Conservation (phyloP, 148 eudicot species). For the Salicornia ramosissima region DNA sequence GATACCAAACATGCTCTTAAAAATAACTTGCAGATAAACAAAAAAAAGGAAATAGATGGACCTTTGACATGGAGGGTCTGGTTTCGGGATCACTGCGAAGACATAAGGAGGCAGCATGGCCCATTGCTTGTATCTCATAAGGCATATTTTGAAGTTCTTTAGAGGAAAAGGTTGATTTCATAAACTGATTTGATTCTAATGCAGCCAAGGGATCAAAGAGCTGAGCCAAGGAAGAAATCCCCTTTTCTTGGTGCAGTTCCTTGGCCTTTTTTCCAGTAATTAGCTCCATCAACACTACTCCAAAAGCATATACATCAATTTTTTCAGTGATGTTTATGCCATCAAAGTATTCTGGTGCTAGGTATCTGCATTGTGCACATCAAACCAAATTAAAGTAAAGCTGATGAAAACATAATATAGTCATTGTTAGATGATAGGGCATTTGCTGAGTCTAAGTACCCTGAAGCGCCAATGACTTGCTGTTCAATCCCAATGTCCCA, state of each 20-base stretch:
- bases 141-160: slow-evolving; percentile 46
- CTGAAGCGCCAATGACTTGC: slow-evolving; percentile 55
- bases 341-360: slow-evolving; percentile 77
- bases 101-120: slow-evolving; percentile 74
- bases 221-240: slow-evolving; percentile 35
- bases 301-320: slow-evolving; percentile 80
- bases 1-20: background rate
- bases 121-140: slow-evolving; percentile 57
- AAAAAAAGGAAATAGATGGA: slow-evolving; percentile 14
- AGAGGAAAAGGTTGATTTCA: slow-evolving; percentile 36
- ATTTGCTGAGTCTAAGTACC: slow-evolving; percentile 36
- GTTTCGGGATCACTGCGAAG: slow-evolving; percentile 76
- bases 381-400: background rate
- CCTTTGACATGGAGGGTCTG: slow-evolving; percentile 94
- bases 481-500: slow-evolving; percentile 53
- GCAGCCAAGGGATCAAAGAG: slow-evolving; percentile 38
- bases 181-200: slow-evolving; percentile 31
- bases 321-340: slow-evolving; percentile 68
- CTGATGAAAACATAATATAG: background rate
- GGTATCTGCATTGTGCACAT: slow-evolving; percentile 42
- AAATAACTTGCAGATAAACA: background rate
- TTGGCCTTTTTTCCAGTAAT: slow-evolving; percentile 59
- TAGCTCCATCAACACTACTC: slow-evolving; percentile 68
- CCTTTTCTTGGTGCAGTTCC: slow-evolving; percentile 43
- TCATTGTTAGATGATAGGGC: background rate